phyloP scores from a whole-genome alignment of 2,329 filamentous ascomycete species.

The Bertia moriformis region DNA sequence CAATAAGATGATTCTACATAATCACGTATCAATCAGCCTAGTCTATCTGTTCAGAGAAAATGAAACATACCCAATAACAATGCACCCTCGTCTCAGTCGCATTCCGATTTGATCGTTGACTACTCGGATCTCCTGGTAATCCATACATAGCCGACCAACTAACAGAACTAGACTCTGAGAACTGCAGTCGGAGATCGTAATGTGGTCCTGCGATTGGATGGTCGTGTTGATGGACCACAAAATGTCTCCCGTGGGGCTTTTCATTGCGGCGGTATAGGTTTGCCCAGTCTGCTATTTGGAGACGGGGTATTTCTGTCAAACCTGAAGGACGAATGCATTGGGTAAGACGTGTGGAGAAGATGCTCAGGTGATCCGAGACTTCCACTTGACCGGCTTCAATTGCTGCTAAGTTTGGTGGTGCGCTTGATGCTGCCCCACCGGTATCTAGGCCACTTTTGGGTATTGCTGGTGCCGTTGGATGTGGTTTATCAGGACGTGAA shows the following conservation, averaged over 20 bases:
- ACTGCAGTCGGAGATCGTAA: slow-evolving; percentile 58
- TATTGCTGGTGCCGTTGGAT: background rate
- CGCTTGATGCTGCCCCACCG: no score
- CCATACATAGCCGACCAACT: slow-evolving; percentile 55
- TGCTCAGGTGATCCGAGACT: slow-evolving; percentile 21
- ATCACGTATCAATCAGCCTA: slow-evolving; percentile 1
- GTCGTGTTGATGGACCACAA: slow-evolving; percentile 61
- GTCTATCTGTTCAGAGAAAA: background rate
- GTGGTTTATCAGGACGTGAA: background rate
- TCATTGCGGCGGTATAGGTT: slow-evolving; percentile 19
- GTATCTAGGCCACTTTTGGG: background rate
- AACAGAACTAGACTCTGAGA: slow-evolving; percentile 50
- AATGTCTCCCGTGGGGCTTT: slow-evolving; percentile 29
- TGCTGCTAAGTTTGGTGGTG: slow-evolving; percentile 14
- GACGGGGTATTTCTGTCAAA: slow-evolving; percentile 9
- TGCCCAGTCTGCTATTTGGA: slow-evolving; percentile 18
- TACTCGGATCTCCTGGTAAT: slow-evolving; percentile 41
- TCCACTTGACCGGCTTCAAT: slow-evolving; percentile 22
- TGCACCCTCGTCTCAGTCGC: slow-evolving; percentile 49
- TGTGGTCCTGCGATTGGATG: slow-evolving; percentile 55
- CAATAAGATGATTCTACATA: slow-evolving; percentile 41
- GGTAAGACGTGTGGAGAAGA: slow-evolving; percentile 19
- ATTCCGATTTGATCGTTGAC: slow-evolving; percentile 35
- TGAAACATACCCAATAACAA: slow-evolving; percentile 34
- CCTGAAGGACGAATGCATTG: slow-evolving; percentile 9